Base-by-base conservation (phyloP, 495 filamentous ascomycete genomes). In the Penicillium lagena region DNA sequence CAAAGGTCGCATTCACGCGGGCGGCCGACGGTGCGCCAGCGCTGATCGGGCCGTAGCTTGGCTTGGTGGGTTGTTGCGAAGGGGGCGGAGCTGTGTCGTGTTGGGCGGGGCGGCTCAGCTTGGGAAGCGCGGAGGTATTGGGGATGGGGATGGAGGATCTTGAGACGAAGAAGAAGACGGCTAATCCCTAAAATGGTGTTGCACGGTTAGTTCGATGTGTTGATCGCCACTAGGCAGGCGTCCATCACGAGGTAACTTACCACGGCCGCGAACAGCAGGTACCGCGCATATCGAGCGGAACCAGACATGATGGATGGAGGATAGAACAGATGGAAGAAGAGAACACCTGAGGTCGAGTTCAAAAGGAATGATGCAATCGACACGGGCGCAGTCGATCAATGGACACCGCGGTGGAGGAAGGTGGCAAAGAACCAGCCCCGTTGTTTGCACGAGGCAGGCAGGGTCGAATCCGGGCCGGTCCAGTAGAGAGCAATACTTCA, bases 1-100 rank as follows among this genome's bases (percentile, higher is more conserved):
- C 89, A 59, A 98, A 98, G 3, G 94, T 97, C 27, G 93, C 93
- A 63, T 98, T 98, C 70, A 94, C 85, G 48, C 83, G 83, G 36
- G 79, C 22, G 22, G 22, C 22, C 22, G 22, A 22, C 22, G 22
- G 4, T 22, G 22, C 2, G 22, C 22, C 76, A 31, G 81, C 82
- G 7, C 66, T 63, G 8, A 22, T 22, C 22, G 22, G 22, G 2
- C 4, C 4, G 22, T 22, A 22, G 22, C 6, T 4, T 6, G 22
- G 22, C 22, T 22, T 22, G 22, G 22, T 4, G 4, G 22, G 22
- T 22, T 22, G 22, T 22, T 22, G 22, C 22, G 22, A 22, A 4
- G 2, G 22, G 2, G 22, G 2, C 22, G 22, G 22, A 22, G 22
- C 22, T 22, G 40, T 7, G 40, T 34, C 11, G 38, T 49, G 13